These are phyloP conservation scores for Neurospora sp. DNA, from an alignment of 2,329 filamentous ascomycete species.

Conservation along the genomic window DNA sequence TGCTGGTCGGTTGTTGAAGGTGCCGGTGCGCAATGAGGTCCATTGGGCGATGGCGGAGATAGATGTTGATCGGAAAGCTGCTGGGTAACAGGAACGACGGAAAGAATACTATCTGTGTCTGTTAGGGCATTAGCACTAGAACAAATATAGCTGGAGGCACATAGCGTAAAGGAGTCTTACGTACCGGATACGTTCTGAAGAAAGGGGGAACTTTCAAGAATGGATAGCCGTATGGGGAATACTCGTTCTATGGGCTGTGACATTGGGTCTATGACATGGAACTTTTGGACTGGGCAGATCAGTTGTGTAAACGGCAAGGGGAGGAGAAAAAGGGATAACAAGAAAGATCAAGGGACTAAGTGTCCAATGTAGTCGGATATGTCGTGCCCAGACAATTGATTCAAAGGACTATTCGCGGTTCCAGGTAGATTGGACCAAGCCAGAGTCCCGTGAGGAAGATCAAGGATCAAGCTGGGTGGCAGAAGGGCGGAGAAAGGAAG, in stretches of 20 bases:
- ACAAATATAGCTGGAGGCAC: not conserved
- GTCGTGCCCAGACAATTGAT: not conserved
- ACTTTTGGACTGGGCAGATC: not conserved
- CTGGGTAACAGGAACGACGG: not conserved
- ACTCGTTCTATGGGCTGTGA: slow-evolving; percentile 9
- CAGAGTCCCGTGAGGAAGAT: not conserved
- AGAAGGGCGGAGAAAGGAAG: not conserved
- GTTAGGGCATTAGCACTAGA: not conserved
- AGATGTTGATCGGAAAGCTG: not conserved
- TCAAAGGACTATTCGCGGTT: not conserved
- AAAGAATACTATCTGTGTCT: not conserved
- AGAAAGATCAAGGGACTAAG: not conserved
- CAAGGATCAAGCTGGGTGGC: not conserved
- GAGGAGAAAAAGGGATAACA: not conserved
- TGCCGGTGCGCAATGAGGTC: not conserved
- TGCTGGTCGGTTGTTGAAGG: not conserved
- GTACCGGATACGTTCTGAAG: slow-evolving; percentile 4
- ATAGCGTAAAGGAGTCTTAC: not conserved
- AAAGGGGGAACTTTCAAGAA: slow-evolving; percentile 11
- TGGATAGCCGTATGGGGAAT: slow-evolving; percentile 13
- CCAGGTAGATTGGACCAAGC: not conserved
- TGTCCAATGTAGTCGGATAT: not conserved
- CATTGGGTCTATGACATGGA: slow-evolving; percentile 5
- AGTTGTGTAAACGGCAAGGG: not conserved
- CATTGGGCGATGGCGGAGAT: not conserved